A percentile compares a stretch with the other conserved stretches of the same genome.
These are phyloP conservation scores for Musa troglodytarum DNA, from an alignment of 176 grass and related monocot species.

Conservation along the genomic window DNA sequence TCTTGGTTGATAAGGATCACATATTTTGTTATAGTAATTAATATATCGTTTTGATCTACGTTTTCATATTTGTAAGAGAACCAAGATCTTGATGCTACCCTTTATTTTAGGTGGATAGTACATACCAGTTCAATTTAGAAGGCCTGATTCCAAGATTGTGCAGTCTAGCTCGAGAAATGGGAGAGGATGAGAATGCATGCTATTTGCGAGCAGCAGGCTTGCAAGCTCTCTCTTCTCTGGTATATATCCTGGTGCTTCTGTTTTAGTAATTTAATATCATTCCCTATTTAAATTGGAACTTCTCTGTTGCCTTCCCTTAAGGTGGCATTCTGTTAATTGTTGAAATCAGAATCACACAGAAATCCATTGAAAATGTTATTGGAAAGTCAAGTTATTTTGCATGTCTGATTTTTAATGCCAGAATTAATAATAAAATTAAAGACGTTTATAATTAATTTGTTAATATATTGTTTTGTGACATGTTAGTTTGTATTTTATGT, in stretches of 20 bases:
- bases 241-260: constrained; percentile 15
- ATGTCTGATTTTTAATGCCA: too few species aligned
- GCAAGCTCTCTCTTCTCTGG: constrained; percentile 87
- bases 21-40: constrained; percentile 10
- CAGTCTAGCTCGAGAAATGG: constrained; percentile 72
- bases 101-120: constrained; percentile 68
- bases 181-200: constrained; percentile 53
- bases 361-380: too few species aligned
- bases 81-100: constrained; percentile 9
- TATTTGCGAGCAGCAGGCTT: constrained; percentile 49
- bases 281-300: neutral
- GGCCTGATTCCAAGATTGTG: constrained; percentile 76
- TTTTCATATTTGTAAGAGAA: constrained; percentile 6
- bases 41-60: constrained; percentile 11
- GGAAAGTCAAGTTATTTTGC: too few species aligned
- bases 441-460: too few species aligned
- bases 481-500: too few species aligned
- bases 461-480: too few species aligned
- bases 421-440: too few species aligned
- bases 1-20: neutral
- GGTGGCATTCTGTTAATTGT: too few species aligned
- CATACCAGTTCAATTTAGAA: constrained; percentile 98
- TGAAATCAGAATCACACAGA: too few species aligned
- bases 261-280: constrained; percentile 13
- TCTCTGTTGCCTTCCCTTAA: too few species aligned